phyloP scores from a whole-genome alignment of 2,329 filamentous ascomycete species.

The Trematosphaeria pertusa region DNA sequence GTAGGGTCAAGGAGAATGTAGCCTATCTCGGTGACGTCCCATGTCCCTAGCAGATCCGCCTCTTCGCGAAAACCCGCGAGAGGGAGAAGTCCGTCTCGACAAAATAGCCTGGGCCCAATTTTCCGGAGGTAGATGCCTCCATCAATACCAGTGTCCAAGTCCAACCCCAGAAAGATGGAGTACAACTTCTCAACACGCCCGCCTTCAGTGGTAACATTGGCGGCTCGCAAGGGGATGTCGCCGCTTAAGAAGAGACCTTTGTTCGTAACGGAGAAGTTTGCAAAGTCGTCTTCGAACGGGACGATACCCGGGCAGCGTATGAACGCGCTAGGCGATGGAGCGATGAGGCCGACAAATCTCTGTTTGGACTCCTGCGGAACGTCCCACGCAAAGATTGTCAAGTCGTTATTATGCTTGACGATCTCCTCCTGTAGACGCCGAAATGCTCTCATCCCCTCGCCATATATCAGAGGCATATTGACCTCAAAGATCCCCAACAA shows the following conservation, averaged over 20 bases:
- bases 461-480: slow-evolving; percentile 31
- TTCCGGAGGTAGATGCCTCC: slow-evolving; percentile 3
- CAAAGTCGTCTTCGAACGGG: slow-evolving; percentile 1
- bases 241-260: slow-evolving; percentile 1
- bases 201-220: neutral
- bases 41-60: neutral
- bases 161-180: neutral
- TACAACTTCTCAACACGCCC: neutral
- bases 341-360: neutral
- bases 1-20: slow-evolving; percentile 2
- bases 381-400: slow-evolving; percentile 12
- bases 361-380: neutral
- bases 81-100: neutral
- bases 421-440: slow-evolving; percentile 22
- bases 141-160: neutral
- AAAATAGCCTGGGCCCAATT: slow-evolving; percentile 2
- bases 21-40: neutral
- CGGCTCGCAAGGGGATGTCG: slow-evolving; percentile 1
- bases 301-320: neutral
- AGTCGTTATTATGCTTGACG: slow-evolving; percentile 5
- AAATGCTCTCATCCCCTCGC: slow-evolving; percentile 30
- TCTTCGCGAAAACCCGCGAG: neutral
- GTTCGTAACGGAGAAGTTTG: slow-evolving; percentile 3
- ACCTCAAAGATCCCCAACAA: slow-evolving; percentile 34
- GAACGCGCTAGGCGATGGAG: neutral